Evolutionary conservation across 352 stramenopile species (phyloP).

Genomic region (Globisporangium irregulare): DNA sequence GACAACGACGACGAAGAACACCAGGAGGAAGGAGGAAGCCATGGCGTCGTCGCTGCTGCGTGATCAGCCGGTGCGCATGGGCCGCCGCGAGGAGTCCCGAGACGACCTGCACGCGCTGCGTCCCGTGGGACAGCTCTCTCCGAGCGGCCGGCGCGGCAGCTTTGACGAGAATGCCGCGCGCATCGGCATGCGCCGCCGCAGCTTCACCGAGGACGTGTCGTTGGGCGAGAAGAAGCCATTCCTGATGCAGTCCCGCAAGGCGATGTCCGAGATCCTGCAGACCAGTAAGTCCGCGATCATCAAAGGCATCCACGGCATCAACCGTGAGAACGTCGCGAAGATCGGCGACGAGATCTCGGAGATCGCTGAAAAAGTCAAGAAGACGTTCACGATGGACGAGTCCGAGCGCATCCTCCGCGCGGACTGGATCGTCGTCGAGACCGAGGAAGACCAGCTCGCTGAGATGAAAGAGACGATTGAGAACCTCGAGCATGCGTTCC

Average conservation of each 20-base stretch:
- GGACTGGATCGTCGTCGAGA: conserved; percentile 81
- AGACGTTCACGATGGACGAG: conserved; percentile 64
- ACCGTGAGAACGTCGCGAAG: conserved; percentile 47
- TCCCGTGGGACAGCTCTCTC: conserved; percentile 47
- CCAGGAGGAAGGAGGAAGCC: conserved; percentile 1
- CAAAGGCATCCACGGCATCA: conserved; percentile 57
- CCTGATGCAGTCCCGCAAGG: conserved; percentile 24
- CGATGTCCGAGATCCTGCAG: conserved; percentile 45
- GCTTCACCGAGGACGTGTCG: conserved; percentile 79
- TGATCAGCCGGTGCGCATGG: not conserved
- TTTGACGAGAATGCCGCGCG: conserved; percentile 15
- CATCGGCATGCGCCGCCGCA: conserved; percentile 33
- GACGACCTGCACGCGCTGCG: conserved; percentile 46
- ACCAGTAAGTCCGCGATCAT: conserved; percentile 52
- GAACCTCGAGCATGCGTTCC: conserved; percentile 75
- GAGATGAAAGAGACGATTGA: conserved; percentile 60
- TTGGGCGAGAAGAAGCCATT: conserved; percentile 40
- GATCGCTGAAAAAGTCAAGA: conserved; percentile 67
- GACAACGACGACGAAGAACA: not conserved
- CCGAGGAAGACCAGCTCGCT: conserved; percentile 67
- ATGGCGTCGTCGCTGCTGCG: conserved; percentile 8
- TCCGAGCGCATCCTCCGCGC: conserved; percentile 62
- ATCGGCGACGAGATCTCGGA: conserved; percentile 37
- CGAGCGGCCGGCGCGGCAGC: conserved; percentile 21
- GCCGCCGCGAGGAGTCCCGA: conserved; percentile 32